phyloP scores from a whole-genome alignment of 306 rosid genomes.

The Citrullus amarus region DNA sequence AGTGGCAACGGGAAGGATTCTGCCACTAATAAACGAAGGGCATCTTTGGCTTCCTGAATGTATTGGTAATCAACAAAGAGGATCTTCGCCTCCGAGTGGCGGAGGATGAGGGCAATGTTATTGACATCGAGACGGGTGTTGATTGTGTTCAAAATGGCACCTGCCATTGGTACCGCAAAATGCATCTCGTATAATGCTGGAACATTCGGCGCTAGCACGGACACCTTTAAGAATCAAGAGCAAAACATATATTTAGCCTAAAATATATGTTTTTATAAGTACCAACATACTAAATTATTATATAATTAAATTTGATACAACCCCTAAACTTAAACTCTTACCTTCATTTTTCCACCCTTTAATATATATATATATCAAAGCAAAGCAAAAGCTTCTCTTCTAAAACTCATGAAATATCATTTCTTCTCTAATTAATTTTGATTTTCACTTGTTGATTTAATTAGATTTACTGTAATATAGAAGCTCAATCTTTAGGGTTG shows the following conservation, averaged over 20 bases:
- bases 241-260: no score
- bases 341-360: no score
- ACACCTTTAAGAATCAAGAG: conserved; percentile 29
- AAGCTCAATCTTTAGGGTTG: neutral
- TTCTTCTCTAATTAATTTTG: no score
- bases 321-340: no score
- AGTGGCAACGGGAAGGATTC: conserved; percentile 29
- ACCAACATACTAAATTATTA: no score
- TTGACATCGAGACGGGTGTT: conserved; percentile 64
- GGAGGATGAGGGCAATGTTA: conserved; percentile 63
- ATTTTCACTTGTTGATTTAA: no score
- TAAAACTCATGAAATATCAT: no score
- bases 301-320: no score
- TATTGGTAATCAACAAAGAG: conserved; percentile 68
- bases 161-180: conserved; percentile 94
- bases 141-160: conserved; percentile 64
- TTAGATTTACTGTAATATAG: no score
- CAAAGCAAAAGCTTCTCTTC: no score
- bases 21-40: conserved; percentile 29
- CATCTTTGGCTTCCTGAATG: conserved; percentile 38
- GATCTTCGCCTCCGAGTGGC: conserved; percentile 62
- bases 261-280: no score
- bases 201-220: conserved; percentile 77
- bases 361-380: no score
- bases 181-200: conserved; percentile 99